These are phyloP conservation scores for Gillenia trifoliata DNA, from an alignment of 306 rosid genomes.

Conservation along the genomic window DNA sequence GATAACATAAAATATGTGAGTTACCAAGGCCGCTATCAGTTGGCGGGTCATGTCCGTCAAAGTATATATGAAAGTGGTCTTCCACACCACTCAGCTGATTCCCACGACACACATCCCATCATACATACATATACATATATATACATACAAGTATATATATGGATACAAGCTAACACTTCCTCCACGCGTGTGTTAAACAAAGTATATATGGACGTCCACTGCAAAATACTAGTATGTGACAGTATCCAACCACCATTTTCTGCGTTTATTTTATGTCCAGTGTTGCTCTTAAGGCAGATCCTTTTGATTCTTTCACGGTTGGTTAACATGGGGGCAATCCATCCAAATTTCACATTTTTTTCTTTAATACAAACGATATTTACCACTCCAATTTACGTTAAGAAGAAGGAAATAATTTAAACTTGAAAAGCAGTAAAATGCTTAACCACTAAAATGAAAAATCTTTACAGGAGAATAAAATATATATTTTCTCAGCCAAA, in stretches of 20 bases:
- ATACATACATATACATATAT: background rate
- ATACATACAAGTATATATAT: too few relatives aligned
- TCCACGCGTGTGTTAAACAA: background rate
- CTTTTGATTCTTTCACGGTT: background rate
- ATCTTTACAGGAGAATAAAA: too few relatives aligned
- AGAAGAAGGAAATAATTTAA: too few relatives aligned
- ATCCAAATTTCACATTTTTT: background rate
- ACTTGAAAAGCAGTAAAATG: too few relatives aligned
- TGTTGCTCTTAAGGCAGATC: background rate
- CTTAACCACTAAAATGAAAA: too few relatives aligned
- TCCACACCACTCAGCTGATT: slow-evolving; percentile 4
- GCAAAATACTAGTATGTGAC: background rate
- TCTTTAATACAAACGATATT: too few relatives aligned
- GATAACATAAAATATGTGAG: background rate
- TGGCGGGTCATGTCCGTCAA: slow-evolving; percentile 20
- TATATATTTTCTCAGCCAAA: too few relatives aligned
- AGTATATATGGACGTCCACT: too few relatives aligned
- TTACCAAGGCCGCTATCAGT: background rate
- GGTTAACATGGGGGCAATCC: background rate
- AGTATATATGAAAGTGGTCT: slow-evolving; percentile 6
- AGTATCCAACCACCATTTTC: background rate
- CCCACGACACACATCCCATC: background rate
- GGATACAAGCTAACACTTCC: background rate
- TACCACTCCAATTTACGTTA: too few relatives aligned
- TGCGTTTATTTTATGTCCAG: background rate